These are phyloP conservation scores for Penicillium salamii DNA, from an alignment of 495 filamentous ascomycete species.

Conservation along the genomic window DNA sequence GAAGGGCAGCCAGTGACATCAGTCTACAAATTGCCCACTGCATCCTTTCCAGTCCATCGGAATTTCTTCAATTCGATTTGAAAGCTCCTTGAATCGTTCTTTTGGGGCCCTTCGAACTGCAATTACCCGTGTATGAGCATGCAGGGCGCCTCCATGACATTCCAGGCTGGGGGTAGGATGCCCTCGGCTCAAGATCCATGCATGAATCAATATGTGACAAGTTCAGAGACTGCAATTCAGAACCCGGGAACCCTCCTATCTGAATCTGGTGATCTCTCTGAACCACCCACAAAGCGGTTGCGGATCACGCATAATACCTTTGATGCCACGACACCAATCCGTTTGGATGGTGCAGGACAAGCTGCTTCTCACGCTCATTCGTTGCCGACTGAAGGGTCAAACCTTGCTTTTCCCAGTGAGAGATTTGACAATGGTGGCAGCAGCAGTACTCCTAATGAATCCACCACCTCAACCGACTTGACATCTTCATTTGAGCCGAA, in stretches of 20 bases:
- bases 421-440: conserved; percentile 20
- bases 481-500: conserved; percentile 20
- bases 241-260: background rate
- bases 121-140: conserved; percentile 14
- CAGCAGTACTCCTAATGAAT: conserved; percentile 28
- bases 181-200: conserved; percentile 12
- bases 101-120: background rate
- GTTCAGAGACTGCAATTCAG: conserved; percentile 2
- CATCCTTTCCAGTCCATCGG: background rate
- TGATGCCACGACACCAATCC: conserved; percentile 2
- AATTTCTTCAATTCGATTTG: background rate
- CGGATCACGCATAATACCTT: conserved; percentile 13
- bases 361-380: background rate
- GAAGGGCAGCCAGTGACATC: background rate
- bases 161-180: conserved; percentile 9
- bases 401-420: background rate
- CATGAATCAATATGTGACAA: conserved; percentile 11
- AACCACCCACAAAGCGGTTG: conserved; percentile 19
- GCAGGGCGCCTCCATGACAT: conserved; percentile 11
- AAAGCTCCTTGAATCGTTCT: background rate
- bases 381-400: background rate
- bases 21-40: background rate
- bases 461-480: conserved; percentile 28
- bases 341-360: background rate
- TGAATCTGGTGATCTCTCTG: conserved; percentile 3